Evolutionary conservation across 2,329 filamentous ascomycete genomes (phyloP).

Genomic region (Botrytis cinerea): DNA sequence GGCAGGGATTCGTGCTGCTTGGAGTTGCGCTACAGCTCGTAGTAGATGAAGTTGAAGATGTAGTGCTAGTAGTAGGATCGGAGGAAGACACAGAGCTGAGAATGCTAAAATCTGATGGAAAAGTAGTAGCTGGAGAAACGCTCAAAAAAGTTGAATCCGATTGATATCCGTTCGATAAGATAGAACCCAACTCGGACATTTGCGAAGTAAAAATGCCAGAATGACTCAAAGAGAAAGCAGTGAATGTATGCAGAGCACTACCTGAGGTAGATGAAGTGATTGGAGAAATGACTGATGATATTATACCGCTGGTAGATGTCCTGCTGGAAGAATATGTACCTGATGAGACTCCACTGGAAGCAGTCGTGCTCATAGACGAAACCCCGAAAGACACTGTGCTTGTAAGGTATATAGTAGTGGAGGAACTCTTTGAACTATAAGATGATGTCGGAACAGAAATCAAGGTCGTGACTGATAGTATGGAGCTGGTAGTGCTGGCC

Average conservation of each 20-base stretch:
- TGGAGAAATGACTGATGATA: background rate
- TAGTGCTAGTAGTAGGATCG: background rate
- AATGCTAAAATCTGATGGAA: background rate
- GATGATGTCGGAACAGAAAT: background rate
- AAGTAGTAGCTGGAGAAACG: background rate
- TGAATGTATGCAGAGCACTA: background rate
- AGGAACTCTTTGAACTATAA: background rate
- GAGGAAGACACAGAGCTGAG: background rate
- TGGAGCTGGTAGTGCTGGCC: background rate
- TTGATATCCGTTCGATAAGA: background rate
- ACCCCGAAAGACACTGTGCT: background rate
- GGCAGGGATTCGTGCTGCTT: background rate
- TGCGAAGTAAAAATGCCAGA: background rate
- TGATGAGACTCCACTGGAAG: background rate
- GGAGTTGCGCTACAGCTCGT: background rate
- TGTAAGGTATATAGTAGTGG: background rate
- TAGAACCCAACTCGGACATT: background rate
- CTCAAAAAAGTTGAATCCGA: background rate
- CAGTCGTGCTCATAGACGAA: background rate
- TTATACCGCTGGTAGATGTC: background rate
- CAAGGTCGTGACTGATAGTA: background rate
- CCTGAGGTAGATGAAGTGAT: background rate
- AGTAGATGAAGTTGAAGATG: background rate
- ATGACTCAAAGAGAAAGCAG: background rate
- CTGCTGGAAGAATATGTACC: background rate